Evolutionary conservation across 495 filamentous ascomycete species (phyloP).

Genomic region (Friedmanniomyces simplex): DNA sequence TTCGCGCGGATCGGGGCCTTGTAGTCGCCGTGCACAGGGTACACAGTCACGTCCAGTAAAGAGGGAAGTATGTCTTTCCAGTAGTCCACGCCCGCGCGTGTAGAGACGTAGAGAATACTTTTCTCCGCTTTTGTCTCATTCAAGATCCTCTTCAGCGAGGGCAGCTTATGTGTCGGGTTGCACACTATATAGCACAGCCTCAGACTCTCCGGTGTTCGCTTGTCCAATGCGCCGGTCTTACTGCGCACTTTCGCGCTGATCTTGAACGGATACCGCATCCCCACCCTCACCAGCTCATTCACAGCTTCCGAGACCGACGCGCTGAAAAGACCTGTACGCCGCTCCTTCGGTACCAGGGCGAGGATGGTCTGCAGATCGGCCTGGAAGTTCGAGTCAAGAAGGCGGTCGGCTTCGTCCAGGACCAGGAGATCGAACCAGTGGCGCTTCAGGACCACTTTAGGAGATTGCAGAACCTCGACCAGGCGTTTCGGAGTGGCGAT

Average conservation of each 20-base stretch:
- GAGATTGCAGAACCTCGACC: conserved; percentile 75
- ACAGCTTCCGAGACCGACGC: conserved; percentile 87
- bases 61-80: conserved; percentile 64
- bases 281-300: conserved; percentile 82
- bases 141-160: conserved; percentile 61
- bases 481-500: conserved; percentile 84
- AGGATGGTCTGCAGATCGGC: conserved; percentile 80
- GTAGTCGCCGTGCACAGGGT: conserved; percentile 86
- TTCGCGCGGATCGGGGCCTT: conserved; percentile 65
- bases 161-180: conserved; percentile 65
- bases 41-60: conserved; percentile 54
- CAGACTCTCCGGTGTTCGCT: conserved; percentile 78
- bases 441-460: conserved; percentile 55
- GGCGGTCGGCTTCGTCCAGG: conserved; percentile 85
- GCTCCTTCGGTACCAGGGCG: conserved; percentile 76
- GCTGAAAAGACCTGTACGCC: conserved; percentile 87
- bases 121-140: conserved; percentile 65
- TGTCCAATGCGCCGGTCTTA: conserved; percentile 61
- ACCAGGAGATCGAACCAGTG: conserved; percentile 44
- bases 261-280: conserved; percentile 86
- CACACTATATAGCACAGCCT: conserved; percentile 79
- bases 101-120: conserved; percentile 89
- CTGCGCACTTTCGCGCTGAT: conserved; percentile 84
- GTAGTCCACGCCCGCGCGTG: conserved; percentile 92
- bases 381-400: conserved; percentile 93